These are phyloP conservation scores for Quercus berberidifolia DNA, from an alignment of 306 rosid species.

Conservation along the genomic window DNA sequence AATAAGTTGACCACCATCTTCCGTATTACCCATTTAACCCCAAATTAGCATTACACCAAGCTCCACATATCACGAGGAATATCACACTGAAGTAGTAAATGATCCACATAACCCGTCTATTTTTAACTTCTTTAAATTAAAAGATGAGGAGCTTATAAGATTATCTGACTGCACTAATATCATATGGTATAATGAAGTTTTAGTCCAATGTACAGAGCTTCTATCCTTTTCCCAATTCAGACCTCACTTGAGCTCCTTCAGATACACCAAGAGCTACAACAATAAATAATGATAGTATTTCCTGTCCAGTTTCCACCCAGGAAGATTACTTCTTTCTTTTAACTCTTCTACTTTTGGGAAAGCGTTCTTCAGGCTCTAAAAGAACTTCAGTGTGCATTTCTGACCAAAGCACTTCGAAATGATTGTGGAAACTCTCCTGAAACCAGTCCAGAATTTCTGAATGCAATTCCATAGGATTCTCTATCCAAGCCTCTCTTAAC, in stretches of 20 bases:
- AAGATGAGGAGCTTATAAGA: background rate
- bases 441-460: slow-evolving; percentile 77
- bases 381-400: slow-evolving; percentile 59
- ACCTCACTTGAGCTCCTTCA: background rate
- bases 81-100: no score
- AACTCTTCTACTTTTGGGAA: slow-evolving; percentile 16
- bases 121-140: background rate
- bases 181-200: background rate
- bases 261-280: background rate
- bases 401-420: slow-evolving; percentile 55
- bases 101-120: no score
- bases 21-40: no score
- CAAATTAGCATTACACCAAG: no score
- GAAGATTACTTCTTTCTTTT: slow-evolving; percentile 27
- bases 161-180: background rate
- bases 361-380: slow-evolving; percentile 42
- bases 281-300: background rate
- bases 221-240: background rate
- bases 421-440: slow-evolving; percentile 55
- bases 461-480: slow-evolving; percentile 59
- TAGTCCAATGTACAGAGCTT: background rate
- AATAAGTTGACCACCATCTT: no score
- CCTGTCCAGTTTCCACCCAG: slow-evolving; percentile 9
- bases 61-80: no score
- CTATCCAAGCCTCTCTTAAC: slow-evolving; percentile 67